Evolutionary conservation across 2,329 filamentous ascomycete species (phyloP).

Genomic region (Didymellaceae sp.): DNA sequence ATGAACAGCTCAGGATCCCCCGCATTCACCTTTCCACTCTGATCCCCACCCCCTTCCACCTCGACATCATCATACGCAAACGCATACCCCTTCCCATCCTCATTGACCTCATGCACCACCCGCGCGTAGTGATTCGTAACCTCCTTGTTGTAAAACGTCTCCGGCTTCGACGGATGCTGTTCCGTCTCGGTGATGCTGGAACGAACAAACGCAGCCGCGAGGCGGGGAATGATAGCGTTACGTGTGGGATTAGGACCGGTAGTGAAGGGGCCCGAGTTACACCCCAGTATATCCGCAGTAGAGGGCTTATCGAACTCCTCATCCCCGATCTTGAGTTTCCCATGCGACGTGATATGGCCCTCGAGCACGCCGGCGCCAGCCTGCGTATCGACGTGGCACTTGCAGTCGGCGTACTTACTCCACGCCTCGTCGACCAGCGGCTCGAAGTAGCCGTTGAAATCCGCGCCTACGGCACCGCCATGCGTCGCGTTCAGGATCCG

Average conservation of each 20-base stretch:
- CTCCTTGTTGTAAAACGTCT: slow-evolving; percentile 12
- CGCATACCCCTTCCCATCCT: slow-evolving; percentile 10
- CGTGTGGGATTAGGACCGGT: slow-evolving; percentile 4
- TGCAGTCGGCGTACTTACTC: slow-evolving; percentile 7
- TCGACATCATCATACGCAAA: slow-evolving; percentile 16
- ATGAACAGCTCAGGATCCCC: slow-evolving; percentile 11
- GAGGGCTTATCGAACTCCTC: slow-evolving; percentile 13
- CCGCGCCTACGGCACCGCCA: slow-evolving; percentile 12
- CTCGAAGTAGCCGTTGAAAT: slow-evolving; percentile 14
- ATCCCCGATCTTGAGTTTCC: slow-evolving; percentile 6
- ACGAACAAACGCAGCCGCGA: slow-evolving; percentile 10
- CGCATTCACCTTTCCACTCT: slow-evolving; percentile 13
- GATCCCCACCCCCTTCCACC: slow-evolving; percentile 5
- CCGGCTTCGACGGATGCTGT: neutral
- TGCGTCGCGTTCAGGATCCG: slow-evolving; percentile 12
- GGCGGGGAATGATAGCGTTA: slow-evolving; percentile 15
- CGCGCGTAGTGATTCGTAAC: slow-evolving; percentile 14
- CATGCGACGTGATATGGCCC: slow-evolving; percentile 5
- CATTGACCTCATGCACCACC: slow-evolving; percentile 13
- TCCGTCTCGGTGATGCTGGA: slow-evolving; percentile 3
- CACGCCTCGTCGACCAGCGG: slow-evolving; percentile 14
- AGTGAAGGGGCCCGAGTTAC: slow-evolving; percentile 12
- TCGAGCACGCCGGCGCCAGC: slow-evolving; percentile 5
- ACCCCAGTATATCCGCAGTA: slow-evolving; percentile 13
- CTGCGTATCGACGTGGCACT: slow-evolving; percentile 11